phyloP scores from a whole-genome alignment of 2,329 filamentous ascomycete genomes.

The Podosphaera fusca region DNA sequence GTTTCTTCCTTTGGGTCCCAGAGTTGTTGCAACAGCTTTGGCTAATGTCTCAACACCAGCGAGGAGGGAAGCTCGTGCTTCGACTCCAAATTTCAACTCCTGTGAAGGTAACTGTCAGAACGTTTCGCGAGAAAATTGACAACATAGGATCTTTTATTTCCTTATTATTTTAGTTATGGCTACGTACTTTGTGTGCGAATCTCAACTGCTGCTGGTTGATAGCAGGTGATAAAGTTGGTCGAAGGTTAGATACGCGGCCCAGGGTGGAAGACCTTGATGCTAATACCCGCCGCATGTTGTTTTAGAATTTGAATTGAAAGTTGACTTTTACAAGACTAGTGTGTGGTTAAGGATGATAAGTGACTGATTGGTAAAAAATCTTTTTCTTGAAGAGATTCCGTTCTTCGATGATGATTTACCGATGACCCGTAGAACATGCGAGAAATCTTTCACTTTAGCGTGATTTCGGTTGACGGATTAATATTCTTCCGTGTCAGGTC shows the following conservation, averaged over 20 bases:
- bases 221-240: constrained; percentile 29
- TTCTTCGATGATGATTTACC: too few species aligned
- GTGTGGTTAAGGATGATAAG: not conserved
- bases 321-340: not conserved
- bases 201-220: constrained; percentile 68
- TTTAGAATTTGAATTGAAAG: not conserved
- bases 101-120: constrained; percentile 18
- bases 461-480: not conserved
- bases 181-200: constrained; percentile 81
- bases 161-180: not conserved
- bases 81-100: constrained; percentile 97
- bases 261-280: constrained; percentile 65
- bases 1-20: constrained; percentile 95
- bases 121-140: not conserved
- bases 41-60: constrained; percentile 92
- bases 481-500: not conserved
- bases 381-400: not conserved
- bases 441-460: not conserved
- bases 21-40: constrained; percentile 83
- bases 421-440: not conserved
- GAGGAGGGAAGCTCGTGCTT: constrained; percentile 70
- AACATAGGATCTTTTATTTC: constrained; percentile 2
- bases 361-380: not conserved
- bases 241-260: constrained; percentile 39
- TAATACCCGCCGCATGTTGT: constrained; percentile 81